Evolutionary conservation across 208 protist genomes (phyloP).

Genomic region (Leishmania tarentolae): DNA sequence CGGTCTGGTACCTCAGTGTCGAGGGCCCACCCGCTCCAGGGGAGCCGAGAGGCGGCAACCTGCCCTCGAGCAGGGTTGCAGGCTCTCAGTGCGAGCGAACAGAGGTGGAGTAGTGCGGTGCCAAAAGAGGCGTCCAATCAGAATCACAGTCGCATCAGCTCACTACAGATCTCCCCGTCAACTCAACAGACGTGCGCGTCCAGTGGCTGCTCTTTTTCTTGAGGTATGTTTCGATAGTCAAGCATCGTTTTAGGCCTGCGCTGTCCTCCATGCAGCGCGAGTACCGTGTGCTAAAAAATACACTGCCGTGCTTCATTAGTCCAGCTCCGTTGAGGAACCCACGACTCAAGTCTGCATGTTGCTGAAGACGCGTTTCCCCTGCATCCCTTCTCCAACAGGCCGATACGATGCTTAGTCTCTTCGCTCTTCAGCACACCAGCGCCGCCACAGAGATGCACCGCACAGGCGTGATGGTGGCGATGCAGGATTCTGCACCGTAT

Average conservation of each 20-base stretch:
- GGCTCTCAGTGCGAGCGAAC: neutral
- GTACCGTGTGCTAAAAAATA: neutral
- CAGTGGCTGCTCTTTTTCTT: too few relatives aligned
- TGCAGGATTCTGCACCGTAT: neutral
- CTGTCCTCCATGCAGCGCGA: too few relatives aligned
- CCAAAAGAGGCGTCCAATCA: neutral
- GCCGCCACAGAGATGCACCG: too few relatives aligned
- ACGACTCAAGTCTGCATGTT: neutral
- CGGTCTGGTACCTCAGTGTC: conserved; percentile 51
- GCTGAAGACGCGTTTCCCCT: too few relatives aligned
- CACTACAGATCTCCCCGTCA: too few relatives aligned
- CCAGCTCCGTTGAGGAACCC: neutral
- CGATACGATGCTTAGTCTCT: neutral
- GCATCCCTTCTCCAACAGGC: neutral
- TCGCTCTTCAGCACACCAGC: neutral
- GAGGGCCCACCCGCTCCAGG: too few relatives aligned
- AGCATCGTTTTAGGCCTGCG: too few relatives aligned
- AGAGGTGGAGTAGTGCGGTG: neutral
- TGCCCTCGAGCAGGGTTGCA: neutral
- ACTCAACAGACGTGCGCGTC: too few relatives aligned
- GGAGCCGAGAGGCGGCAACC: neutral
- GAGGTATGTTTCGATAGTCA: too few relatives aligned
- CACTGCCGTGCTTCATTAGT: neutral
- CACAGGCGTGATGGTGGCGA: too few relatives aligned
- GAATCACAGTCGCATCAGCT: neutral